These are phyloP conservation scores for Penicillium sp. DNA, from an alignment of 2,329 filamentous ascomycete species.

Conservation along the genomic window DNA sequence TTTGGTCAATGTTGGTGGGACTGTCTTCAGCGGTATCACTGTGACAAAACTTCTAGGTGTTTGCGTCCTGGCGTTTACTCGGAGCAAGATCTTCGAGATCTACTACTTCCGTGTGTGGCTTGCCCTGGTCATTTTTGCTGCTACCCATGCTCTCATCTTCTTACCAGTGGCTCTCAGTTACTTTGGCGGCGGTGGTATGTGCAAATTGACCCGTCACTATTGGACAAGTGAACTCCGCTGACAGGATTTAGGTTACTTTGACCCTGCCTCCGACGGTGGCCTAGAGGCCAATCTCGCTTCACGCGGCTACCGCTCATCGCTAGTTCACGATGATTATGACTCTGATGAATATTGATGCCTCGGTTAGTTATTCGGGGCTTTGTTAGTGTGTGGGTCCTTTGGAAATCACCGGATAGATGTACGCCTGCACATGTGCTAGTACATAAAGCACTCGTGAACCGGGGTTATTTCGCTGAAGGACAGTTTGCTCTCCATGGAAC, in stretches of 20 bases:
- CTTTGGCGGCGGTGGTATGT: constrained; percentile 65
- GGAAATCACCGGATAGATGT: constrained; percentile 1
- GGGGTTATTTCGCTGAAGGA: neutral
- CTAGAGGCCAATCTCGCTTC: constrained; percentile 80
- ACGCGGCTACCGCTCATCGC: constrained; percentile 65
- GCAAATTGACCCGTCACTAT: neutral
- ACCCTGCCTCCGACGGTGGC: constrained; percentile 77
- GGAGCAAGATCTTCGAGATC: constrained; percentile 97
- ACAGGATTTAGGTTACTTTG: constrained; percentile 59
- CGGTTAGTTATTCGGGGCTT: constrained; percentile 4
- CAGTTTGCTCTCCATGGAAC: neutral
- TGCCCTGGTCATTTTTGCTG: constrained; percentile 79
- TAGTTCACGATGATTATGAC: constrained; percentile 67
- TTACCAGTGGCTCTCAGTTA: constrained; percentile 81
- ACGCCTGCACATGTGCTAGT: neutral
- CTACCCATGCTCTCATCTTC: constrained; percentile 79
- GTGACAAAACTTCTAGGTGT: constrained; percentile 92
- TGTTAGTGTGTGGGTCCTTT: constrained; percentile 5
- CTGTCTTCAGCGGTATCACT: constrained; percentile 92
- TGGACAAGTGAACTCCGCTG: constrained; percentile 9
- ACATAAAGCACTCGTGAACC: neutral
- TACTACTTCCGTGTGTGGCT: constrained; percentile 99
- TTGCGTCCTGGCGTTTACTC: constrained; percentile 81
- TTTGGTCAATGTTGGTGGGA: constrained; percentile 85
- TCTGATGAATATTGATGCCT: constrained; percentile 52